Evolutionary conservation across 257 asterid species (phyloP), one percentile per base, ranked within the genome.

Genomic region (Echium plantagineum): DNA sequence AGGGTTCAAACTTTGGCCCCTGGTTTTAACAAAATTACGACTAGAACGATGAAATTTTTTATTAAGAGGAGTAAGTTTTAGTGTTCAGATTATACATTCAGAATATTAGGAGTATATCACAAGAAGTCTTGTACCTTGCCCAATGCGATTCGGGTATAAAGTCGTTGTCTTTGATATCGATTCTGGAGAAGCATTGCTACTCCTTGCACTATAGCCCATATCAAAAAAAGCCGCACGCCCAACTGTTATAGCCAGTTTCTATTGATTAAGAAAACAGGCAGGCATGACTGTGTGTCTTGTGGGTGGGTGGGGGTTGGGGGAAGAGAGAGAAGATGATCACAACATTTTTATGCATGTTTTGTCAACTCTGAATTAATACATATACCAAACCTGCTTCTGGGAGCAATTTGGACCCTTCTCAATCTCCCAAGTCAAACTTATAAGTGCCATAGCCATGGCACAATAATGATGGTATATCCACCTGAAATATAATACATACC

Each of bases 121-220:
- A 35, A 7, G 38, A 26, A 5, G 10, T 28, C 20, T 60, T 19
- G 53, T 70, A 86, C 97, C 96, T 90, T 90, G 71, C 98, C 98
- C 72, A 90, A 81, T 3, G 98, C 98, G 70, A 90, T 90, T 17
- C 98, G 96, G 60, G 98, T 90, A 68, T 90, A 90, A 24, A 90
- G 86, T 72, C 98, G 80, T 83, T 90, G 98, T 67, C 96, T 70
- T 63, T 90, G 98, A 72, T 90, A 90, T 75, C 82, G 80, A 66
- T 90, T 87, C 74, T 90, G 98, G 73, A 87, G 96, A 66, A 90
- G 77, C 98, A 90, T 90, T 62, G 94, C 84, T 73, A 87, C 76
- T 38, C 96, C 98, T 83, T 90, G 98, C 95, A 90, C 83, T 55
- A 87, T 85, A 63, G 98, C 98, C 98, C 98, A 90, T 67, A 71